Evolutionary conservation across 768 basidiomycete genomes (phyloP).

Genomic region (Termitomyces sp.): DNA sequence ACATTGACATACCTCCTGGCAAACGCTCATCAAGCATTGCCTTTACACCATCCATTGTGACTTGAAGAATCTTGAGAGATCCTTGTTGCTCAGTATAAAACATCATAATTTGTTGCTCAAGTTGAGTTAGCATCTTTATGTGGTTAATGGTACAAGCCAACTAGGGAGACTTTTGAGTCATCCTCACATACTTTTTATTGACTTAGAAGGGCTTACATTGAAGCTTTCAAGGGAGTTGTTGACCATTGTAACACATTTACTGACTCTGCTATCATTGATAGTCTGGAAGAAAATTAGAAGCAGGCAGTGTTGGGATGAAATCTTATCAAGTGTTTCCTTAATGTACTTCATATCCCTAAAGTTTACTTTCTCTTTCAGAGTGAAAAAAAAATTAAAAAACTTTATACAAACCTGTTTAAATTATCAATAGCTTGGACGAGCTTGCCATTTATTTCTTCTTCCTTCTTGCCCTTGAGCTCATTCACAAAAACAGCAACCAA

Average conservation of each 20-base stretch:
- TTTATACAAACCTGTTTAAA: background rate
- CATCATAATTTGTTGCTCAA: conserved; percentile 5
- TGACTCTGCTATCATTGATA: background rate
- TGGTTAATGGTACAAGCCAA: background rate
- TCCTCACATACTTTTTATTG: no score
- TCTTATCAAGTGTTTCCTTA: background rate
- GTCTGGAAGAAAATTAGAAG: background rate
- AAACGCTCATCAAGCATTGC: background rate
- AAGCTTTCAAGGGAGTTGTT: conserved; percentile 5
- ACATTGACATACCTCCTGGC: no score
- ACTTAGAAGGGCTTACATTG: background rate
- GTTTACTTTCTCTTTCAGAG: background rate
- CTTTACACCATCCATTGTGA: conserved; percentile 1
- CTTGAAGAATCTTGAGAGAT: background rate
- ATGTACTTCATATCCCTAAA: conserved; percentile 3
- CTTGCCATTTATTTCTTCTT: background rate
- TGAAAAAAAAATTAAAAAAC: no score
- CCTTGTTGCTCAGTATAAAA: conserved; percentile 2
- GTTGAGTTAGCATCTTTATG: background rate
- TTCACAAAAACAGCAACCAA: conserved; percentile 3
- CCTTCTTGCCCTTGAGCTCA: conserved; percentile 8
- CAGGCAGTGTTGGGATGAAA: background rate
- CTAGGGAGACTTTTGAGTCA: background rate
- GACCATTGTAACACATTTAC: conserved; percentile 1
- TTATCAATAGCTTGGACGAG: background rate